Base-by-base conservation (phyloP, 257 asterid genomes). In the Galeopsis tetrahit region DNA sequence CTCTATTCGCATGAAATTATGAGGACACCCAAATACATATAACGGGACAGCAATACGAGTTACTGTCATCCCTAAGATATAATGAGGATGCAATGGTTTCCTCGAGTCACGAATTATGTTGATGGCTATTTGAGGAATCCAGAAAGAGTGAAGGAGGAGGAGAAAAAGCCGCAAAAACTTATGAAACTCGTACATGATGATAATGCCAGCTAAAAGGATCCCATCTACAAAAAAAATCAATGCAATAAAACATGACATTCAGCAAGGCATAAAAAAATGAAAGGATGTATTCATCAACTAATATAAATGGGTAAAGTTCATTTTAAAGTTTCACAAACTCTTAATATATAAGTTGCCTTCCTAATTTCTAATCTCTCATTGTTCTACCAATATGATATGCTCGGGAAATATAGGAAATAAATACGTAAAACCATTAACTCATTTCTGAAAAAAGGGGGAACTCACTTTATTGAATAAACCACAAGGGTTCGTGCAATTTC, bases 21-120 rank as follows among this genome's bases (percentile, higher is more conserved):
- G 86, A 31, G 99, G 97, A 76, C 98, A 95, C 4, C 98, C 97
- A 65, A 95, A 92, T 72, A 86, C 82, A 58, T 95, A 95, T 33
- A 95, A 75, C 0, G 99, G 99, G 71, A 95, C 82, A 46, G 96
- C 91, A 42, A 90, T 75, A n/a, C 99, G 95, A 64, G 96, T 95
- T 67, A 86, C 32, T 31, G 95, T 84, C 86, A 95, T 95, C 78
- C 99, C 99, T 15, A 94, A 63, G 63, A 95, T 87, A 66, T 90
- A 95, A 80, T 91, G 97, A 79, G 97, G 98, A 78, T 95, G 98
- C 81, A 95, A 63, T 5, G 99, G 95, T 72, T 95, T 95, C 76
- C 98, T 95, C 64, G 90, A 90, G 85, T 95, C 98, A 8, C 97
- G 93, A 43, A 86, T 79, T 36, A 92, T 83, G 33, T 92, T 95